Base-by-base conservation (phyloP, 2,329 filamentous ascomycete genomes). In the Fusarium euwallaceae region DNA sequence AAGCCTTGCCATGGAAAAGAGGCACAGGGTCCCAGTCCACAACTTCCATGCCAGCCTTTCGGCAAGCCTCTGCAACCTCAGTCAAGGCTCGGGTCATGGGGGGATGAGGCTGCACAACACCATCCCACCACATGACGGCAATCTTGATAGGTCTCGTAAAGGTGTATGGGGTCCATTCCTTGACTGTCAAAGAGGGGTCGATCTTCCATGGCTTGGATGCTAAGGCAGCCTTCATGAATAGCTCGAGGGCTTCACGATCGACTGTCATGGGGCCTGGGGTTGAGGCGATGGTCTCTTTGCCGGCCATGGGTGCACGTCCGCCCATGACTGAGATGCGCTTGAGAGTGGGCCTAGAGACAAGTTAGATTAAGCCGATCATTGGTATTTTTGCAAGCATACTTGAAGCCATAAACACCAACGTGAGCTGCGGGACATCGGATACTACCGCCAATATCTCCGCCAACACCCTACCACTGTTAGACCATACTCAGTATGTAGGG, bases 41-140 rank as follows among this genome's bases (percentile, higher is more conserved):
- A 66, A 92, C 79, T 55, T 92, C 86, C 74, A 90, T 85, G 20
- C 87, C 84, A 37, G 87, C 83, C 60, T 70, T 81, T 72, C 76
- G 80, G 84, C 67, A 93, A 73, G 79, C 88, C 14, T 86, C 85
- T 0, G 87, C 87, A 0, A 90, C 85, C 61, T 89, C 86, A 62
- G 84, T 83, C 43, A 94, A 77, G 1, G 90, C 91, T 45, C 91
- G 82, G 1, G 82, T 82, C 41, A 92, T 85, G 0, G 90, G 90
- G 0, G 90, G 90, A 68, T 91, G 90, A 1, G 89, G 89, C 72
- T 84, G 86, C 0, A 92, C 88, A 12, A 92, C 84, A 0, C 87
- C 88, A 68, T 92, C 90, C 80, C 89, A 85, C 84, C 88, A 87
- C 55, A 92, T 81, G 2, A 91, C 85, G 0, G 87, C 92, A n/a